phyloP scores from a whole-genome alignment of 2,329 filamentous ascomycete genomes.

The Plectosphaerella plurivora region DNA sequence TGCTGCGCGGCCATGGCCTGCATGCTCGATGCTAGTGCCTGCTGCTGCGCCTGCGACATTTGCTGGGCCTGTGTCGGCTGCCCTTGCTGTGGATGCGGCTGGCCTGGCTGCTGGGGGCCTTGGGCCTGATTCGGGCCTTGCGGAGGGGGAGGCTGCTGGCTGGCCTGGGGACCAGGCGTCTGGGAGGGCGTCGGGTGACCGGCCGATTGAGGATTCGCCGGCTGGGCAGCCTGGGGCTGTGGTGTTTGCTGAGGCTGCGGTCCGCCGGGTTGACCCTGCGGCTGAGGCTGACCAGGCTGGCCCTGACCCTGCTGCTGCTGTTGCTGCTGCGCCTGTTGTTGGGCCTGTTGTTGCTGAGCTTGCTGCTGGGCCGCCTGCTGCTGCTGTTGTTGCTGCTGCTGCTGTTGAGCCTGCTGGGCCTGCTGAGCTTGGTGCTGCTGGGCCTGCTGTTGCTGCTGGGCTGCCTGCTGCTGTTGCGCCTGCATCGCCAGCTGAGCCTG shows the following conservation, averaged over 20 bases:
- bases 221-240: slow-evolving; percentile 12
- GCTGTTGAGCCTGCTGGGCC: slow-evolving; percentile 26
- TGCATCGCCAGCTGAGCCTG: slow-evolving; percentile 33
- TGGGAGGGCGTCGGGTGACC: slow-evolving; percentile 14
- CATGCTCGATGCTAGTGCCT: slow-evolving; percentile 28
- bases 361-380: slow-evolving; percentile 31
- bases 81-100: slow-evolving; percentile 27
- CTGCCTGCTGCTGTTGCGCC: slow-evolving; percentile 29
- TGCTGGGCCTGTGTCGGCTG: slow-evolving; percentile 21
- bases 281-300: slow-evolving; percentile 25
- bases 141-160: slow-evolving; percentile 20
- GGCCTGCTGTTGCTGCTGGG: slow-evolving; percentile 28
- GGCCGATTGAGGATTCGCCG: slow-evolving; percentile 12
- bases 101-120: slow-evolving; percentile 26
- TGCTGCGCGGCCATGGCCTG: slow-evolving; percentile 5
- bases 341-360: slow-evolving; percentile 28
- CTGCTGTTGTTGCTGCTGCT: slow-evolving; percentile 26
- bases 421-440: slow-evolving; percentile 31
- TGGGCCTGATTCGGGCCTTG: slow-evolving; percentile 20
- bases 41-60: slow-evolving; percentile 15
- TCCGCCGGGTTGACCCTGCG: slow-evolving; percentile 23
- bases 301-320: slow-evolving; percentile 21
- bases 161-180: slow-evolving; percentile 12
- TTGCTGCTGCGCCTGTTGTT: slow-evolving; percentile 29
- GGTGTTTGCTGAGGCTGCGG: slow-evolving; percentile 12